phyloP scores from a whole-genome alignment of 305 asterid species.

The Solanum aculeatissimum region DNA sequence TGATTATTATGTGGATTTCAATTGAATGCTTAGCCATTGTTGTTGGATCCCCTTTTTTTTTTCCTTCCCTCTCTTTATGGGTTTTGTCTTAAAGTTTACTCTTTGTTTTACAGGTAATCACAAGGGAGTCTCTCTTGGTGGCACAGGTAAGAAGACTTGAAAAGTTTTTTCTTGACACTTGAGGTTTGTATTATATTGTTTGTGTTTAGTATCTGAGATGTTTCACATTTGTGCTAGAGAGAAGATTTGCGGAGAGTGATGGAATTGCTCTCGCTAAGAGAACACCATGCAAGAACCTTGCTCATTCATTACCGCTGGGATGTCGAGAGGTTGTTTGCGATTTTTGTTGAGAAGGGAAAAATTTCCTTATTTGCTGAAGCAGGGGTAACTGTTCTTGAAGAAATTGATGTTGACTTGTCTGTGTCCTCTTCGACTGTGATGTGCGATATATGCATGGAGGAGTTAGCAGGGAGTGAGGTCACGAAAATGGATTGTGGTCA shows the following conservation, averaged over 20 bases:
- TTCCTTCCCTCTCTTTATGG: neutral
- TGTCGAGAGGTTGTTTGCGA: slow-evolving; percentile 55
- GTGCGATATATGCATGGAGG: slow-evolving; percentile 80
- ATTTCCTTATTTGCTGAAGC: slow-evolving; percentile 59
- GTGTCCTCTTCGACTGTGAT: slow-evolving; percentile 27
- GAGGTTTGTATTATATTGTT: neutral
- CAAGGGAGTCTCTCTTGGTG: slow-evolving; percentile 73
- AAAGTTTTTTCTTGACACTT: neutral
- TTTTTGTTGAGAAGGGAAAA: slow-evolving; percentile 75
- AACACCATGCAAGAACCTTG: slow-evolving; percentile 84
- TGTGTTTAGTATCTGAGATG: neutral
- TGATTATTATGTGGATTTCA: neutral
- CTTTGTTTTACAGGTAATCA: slow-evolving; percentile 58
- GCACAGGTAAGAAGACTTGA: slow-evolving; percentile 59
- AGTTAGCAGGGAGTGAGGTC: slow-evolving; percentile 39
- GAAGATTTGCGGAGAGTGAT: slow-evolving; percentile 74
- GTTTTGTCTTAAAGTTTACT: neutral
- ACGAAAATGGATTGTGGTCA: slow-evolving; percentile 93
- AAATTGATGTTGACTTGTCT: slow-evolving; percentile 15
- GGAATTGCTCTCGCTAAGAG: slow-evolving; percentile 79
- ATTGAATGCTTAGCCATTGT: neutral
- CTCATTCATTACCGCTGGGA: slow-evolving; percentile 91
- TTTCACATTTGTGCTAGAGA: slow-evolving; percentile 34
- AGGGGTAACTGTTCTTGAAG: slow-evolving; percentile 44
- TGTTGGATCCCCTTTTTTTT: neutral